These are phyloP conservation scores for Cyberlindnera saturnus DNA, from an alignment of 805 yeast genomes.

Conservation along the genomic window DNA sequence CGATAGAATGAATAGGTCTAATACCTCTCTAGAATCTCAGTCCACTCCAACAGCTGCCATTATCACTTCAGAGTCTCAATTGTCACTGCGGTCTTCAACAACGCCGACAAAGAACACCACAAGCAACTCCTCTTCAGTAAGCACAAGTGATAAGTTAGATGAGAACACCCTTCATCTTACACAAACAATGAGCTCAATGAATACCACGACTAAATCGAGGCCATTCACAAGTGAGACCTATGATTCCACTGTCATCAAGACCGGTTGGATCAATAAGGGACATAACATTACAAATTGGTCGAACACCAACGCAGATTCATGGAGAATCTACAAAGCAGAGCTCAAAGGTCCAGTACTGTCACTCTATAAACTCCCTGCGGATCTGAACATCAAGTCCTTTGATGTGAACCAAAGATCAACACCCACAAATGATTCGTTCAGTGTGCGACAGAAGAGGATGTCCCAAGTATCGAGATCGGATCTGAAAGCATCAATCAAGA, in stretches of 20 bases:
- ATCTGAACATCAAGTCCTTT: slow-evolving; percentile 37
- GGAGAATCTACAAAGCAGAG: slow-evolving; percentile 55
- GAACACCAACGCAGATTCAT: slow-evolving; percentile 18
- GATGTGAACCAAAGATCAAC: slow-evolving; percentile 22
- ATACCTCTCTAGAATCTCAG: neutral
- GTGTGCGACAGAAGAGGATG: slow-evolving; percentile 23
- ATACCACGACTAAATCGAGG: slow-evolving; percentile 6
- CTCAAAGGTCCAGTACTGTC: slow-evolving; percentile 62
- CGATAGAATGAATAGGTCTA: neutral
- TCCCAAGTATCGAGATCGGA: slow-evolving; percentile 20
- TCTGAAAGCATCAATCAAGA: slow-evolving; percentile 9
- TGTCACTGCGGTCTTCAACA: neutral
- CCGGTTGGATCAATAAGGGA: slow-evolving; percentile 57
- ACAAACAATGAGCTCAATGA: slow-evolving; percentile 10
- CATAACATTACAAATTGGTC: slow-evolving; percentile 24
- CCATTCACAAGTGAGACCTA: slow-evolving; percentile 28
- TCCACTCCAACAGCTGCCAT: neutral
- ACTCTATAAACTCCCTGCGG: slow-evolving; percentile 53
- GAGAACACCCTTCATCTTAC: slow-evolving; percentile 4
- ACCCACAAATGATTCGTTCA: slow-evolving; percentile 1
- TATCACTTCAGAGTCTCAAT: neutral
- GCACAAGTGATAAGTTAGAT: slow-evolving; percentile 6
- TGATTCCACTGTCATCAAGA: slow-evolving; percentile 37
- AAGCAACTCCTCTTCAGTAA: slow-evolving; percentile 1
- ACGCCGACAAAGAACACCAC: neutral